Evolutionary conservation across 1,284 basidiomycete species (phyloP).

Genomic region (Austropuccinia psidii): DNA sequence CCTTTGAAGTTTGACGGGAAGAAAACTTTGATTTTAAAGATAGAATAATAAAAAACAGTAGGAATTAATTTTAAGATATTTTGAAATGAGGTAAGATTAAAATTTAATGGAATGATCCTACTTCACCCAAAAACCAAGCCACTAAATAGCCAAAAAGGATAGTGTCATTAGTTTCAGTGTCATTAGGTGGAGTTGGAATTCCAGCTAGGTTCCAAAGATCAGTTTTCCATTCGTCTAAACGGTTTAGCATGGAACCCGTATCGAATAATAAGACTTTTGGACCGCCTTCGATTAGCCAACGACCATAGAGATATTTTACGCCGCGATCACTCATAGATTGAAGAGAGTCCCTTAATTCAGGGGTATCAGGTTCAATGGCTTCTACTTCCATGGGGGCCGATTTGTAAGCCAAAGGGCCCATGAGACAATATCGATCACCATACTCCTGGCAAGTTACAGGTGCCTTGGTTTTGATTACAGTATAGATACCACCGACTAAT

Average conservation of each 20-base stretch:
- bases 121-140: constrained; percentile 99
- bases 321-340: constrained; percentile 74
- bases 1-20: constrained; percentile 54
- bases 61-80: too few species aligned
- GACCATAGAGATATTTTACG: constrained; percentile 87
- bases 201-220: constrained; percentile 97
- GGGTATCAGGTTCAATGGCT: constrained; percentile 62
- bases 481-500: constrained; percentile 91
- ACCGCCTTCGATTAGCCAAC: constrained; percentile 95
- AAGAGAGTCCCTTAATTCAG: constrained; percentile 53
- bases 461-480: constrained; percentile 98
- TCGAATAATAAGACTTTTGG: constrained; percentile 93
- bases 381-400: constrained; percentile 98
- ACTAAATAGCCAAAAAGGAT: constrained; percentile 97
- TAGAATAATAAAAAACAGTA: too few species aligned
- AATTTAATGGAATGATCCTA: constrained; percentile 49
- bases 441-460: constrained; percentile 92
- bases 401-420: constrained; percentile 93
- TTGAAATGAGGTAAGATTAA: too few species aligned
- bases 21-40: constrained; percentile 9
- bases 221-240: constrained; percentile 94
- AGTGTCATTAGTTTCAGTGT: constrained; percentile 98
- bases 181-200: constrained; percentile 88
- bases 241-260: constrained; percentile 73
- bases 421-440: constrained; percentile 68